Percentiles rank a stretch among this genome's conserved stretches.
These are phyloP conservation scores for Hypholoma sublateritium DNA, from an alignment of 768 basidiomycete genomes.

Conservation along the genomic window DNA sequence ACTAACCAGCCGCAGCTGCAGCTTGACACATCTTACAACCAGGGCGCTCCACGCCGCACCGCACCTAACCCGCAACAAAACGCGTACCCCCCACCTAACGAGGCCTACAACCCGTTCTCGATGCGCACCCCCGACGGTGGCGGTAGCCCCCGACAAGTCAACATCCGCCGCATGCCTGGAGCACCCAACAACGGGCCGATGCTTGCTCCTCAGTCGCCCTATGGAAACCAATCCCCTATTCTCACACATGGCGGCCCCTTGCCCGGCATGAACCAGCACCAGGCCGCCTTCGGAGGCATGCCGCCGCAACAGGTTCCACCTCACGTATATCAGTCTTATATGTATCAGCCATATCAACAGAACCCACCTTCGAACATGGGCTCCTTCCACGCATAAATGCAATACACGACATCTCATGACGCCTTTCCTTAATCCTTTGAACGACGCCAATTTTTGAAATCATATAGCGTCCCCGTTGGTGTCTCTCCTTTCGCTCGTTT, in stretches of 20 bases:
- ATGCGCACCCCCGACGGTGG: conserved; percentile 44
- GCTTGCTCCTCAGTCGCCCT: conserved; percentile 45
- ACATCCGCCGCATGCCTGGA: conserved; percentile 48
- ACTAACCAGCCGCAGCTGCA: conserved; percentile 56
- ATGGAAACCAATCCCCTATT: conserved; percentile 61
- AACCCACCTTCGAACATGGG: conserved; percentile 74
- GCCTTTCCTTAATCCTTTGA: conserved; percentile 30
- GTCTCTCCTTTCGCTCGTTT: conserved; percentile 26
- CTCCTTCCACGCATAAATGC: conserved; percentile 62
- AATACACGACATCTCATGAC: conserved; percentile 46
- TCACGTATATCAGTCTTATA: conserved; percentile 77
- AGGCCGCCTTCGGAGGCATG: conserved; percentile 63
- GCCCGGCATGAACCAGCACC: conserved; percentile 65
- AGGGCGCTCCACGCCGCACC: conserved; percentile 34
- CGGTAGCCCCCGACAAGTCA: conserved; percentile 42
- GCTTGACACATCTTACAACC: conserved; percentile 62
- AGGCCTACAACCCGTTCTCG: conserved; percentile 54
- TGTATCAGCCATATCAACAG: conserved; percentile 84
- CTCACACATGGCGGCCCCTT: conserved; percentile 55
- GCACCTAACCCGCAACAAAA: conserved; percentile 29
- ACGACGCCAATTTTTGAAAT: conserved; percentile 23
- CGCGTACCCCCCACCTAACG: conserved; percentile 39
- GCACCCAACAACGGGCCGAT: conserved; percentile 50
- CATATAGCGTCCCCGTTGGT: conserved; percentile 16
- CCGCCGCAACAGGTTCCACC: conserved; percentile 58